Evolutionary conservation across 495 filamentous ascomycete genomes (phyloP).

Genomic region (Letharia lupina): DNA sequence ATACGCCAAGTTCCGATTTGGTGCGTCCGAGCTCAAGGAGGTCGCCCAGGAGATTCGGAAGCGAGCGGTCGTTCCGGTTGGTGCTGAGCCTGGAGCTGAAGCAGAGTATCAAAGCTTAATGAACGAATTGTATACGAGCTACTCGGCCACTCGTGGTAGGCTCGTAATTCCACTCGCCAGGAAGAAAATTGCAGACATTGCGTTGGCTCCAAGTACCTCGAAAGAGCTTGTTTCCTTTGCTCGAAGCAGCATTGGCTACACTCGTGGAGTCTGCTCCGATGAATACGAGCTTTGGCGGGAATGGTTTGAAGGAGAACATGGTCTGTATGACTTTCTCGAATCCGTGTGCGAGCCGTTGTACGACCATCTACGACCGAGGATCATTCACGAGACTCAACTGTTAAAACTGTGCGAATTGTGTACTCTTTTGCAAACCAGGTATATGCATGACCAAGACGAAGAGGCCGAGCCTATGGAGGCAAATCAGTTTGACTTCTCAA

Average conservation of each 20-base stretch:
- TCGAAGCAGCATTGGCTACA: conserved; percentile 59
- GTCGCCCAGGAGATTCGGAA: conserved; percentile 63
- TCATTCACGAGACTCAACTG: conserved; percentile 61
- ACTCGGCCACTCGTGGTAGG: conserved; percentile 49
- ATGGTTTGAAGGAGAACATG: conserved; percentile 63
- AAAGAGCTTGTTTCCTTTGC: conserved; percentile 63
- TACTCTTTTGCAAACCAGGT: conserved; percentile 73
- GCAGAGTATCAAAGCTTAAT: conserved; percentile 59
- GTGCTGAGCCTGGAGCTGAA: conserved; percentile 54
- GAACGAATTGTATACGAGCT: conserved; percentile 59
- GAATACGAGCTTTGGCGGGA: conserved; percentile 69
- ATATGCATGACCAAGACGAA: conserved; percentile 66
- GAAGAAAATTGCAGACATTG: conserved; percentile 58
- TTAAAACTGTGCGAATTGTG: conserved; percentile 75
- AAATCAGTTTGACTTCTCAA: conserved; percentile 56
- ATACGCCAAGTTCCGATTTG: conserved; percentile 70
- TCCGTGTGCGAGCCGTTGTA: conserved; percentile 68
- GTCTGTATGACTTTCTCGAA: conserved; percentile 63
- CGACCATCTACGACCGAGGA: conserved; percentile 59
- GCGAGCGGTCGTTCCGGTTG: conserved; percentile 51
- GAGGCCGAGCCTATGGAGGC: conserved; percentile 47
- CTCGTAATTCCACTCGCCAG: conserved; percentile 50
- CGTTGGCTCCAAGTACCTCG: conserved; percentile 55
- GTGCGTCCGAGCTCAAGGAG: conserved; percentile 56
- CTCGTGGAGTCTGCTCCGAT: conserved; percentile 61